phyloP scores from a whole-genome alignment of 2,329 filamentous ascomycete species.

The Trichophyton equinum region DNA sequence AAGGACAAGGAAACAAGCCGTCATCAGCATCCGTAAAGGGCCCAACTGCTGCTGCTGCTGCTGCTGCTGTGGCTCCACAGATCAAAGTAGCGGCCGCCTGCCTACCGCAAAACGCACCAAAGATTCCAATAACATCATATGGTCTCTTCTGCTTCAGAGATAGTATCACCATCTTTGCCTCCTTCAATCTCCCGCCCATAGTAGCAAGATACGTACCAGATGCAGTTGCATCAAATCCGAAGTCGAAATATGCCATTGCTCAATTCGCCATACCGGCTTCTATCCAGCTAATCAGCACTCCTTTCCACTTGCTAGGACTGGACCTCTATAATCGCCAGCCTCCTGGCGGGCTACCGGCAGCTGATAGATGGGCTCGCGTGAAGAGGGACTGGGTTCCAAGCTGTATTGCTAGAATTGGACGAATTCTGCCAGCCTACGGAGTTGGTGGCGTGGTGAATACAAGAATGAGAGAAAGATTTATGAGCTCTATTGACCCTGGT shows the following conservation, averaged over 20 bases:
- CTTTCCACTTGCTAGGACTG: slow-evolving; percentile 70
- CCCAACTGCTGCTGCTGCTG: neutral
- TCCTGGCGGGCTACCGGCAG: slow-evolving; percentile 34
- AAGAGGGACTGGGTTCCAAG: slow-evolving; percentile 63
- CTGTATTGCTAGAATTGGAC: slow-evolving; percentile 60
- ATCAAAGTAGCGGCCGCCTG: neutral
- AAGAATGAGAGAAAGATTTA: slow-evolving; percentile 54
- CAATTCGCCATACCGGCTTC: slow-evolving; percentile 71
- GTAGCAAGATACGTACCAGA: slow-evolving; percentile 57
- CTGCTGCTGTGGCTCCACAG: neutral
- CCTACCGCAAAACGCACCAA: slow-evolving; percentile 18
- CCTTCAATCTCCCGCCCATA: slow-evolving; percentile 75
- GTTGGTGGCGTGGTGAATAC: slow-evolving; percentile 77
- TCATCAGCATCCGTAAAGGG: slow-evolving; percentile 8
- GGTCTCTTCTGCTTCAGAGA: slow-evolving; percentile 70
- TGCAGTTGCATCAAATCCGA: slow-evolving; percentile 34
- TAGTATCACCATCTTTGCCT: slow-evolving; percentile 79
- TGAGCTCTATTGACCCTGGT: slow-evolving; percentile 45
- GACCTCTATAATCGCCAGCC: slow-evolving; percentile 67
- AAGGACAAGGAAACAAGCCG: slow-evolving; percentile 16
- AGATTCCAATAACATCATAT: slow-evolving; percentile 59
- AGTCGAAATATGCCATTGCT: slow-evolving; percentile 48
- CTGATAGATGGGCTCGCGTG: slow-evolving; percentile 55
- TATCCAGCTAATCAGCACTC: slow-evolving; percentile 68
- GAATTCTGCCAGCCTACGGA: slow-evolving; percentile 82